A percentile compares a stretch with the other conserved stretches of the same genome.
Conservation (phyloP, 345 rosid species). For the Turnera subulata region DNA sequence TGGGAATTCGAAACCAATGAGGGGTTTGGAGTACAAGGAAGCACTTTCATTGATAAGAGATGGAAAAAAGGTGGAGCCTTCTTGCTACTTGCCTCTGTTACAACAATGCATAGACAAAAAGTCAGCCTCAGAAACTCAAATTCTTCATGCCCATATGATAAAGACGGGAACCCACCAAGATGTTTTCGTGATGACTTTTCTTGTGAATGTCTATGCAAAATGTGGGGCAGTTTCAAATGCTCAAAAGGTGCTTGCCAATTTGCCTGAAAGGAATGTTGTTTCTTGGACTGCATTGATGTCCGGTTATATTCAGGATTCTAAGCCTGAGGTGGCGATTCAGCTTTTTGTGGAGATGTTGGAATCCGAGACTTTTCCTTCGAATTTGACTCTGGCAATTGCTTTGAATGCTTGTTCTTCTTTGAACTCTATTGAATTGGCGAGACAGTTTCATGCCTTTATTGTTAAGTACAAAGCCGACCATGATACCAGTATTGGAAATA, state of each 20-base stretch:
- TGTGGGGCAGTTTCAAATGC: conserved; percentile 41
- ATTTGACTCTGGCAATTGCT: conserved; percentile 40
- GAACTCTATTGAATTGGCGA: conserved; percentile 33
- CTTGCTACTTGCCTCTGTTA: conserved; percentile 41
- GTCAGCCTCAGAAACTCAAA: conserved; percentile 27
- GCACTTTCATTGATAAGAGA: conserved; percentile 31
- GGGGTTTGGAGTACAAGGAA: conserved; percentile 29
- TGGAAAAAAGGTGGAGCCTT: conserved; percentile 21
- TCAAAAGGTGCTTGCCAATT: conserved; percentile 27
- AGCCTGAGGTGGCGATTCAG: conserved; percentile 34
- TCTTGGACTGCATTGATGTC: conserved; percentile 50
- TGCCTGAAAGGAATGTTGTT: conserved; percentile 31
- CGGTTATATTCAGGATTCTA: conserved; percentile 44
- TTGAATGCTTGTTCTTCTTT: conserved; percentile 44
- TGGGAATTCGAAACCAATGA: conserved; percentile 19
- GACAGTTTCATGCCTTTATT: conserved; percentile 49
- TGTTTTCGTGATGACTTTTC: conserved; percentile 33
- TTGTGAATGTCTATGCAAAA: conserved; percentile 47
- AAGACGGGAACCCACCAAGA: conserved; percentile 39
- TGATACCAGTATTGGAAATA: conserved; percentile 48
- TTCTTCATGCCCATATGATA: conserved; percentile 46
- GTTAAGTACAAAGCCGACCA: conserved; percentile 40
- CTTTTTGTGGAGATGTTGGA: conserved; percentile 43
- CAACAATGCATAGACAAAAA: conserved; percentile 41
- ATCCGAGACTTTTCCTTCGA: conserved; percentile 42